Evolutionary conservation across 108 stramenopile genomes (phyloP), one percentile per base, ranked within the genome.

Genomic region (Cylindrotheca fusiformis): DNA sequence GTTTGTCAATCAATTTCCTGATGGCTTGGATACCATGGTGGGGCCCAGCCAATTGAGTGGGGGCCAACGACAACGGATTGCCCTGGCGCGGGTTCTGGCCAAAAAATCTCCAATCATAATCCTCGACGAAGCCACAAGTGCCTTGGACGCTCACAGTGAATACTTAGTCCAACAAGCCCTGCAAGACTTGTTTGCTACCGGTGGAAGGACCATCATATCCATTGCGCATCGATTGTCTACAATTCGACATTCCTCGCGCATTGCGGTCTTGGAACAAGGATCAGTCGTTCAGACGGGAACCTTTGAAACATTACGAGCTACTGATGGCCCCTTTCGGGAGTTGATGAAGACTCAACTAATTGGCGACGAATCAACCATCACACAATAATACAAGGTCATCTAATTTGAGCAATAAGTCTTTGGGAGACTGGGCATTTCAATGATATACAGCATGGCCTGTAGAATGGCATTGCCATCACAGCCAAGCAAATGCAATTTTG

Each of bases 1-100:
- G 33, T 96, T 88, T 55, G 75, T 87, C 4, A 44, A 83, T 52
- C 44, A 58, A 21, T 76, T 97, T 47, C 94, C 96, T 0, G 63
- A 85, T 49, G 95, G 95, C 24, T 67, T 93, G 28, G 72, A 93
- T 19, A 98, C 96, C 18, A 51, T 74, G 48, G 97, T 98, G 4
- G 97, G 97, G 2, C 82, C 90, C 24, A 58, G 92, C 19, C 93
- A 95, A 62, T 74, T 98, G 21, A 84, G 82, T 59, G 97, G 97
- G 0, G 96, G 97, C 3, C 87, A 91, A 65, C 78, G 90, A 67
- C 97, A 98, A 78, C 80, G 96, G 41, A 90, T 98, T 21, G 94
- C 94, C 18, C 78, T 96, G 61, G 97, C 96, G 8, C 70, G 97
- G 24, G 83, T 72, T 12, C 60, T 92, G 74, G 69, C 85, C 28